Percentiles rank a stretch among this genome's conserved stretches.
phyloP scores from a whole-genome alignment of 495 filamentous ascomycete species.

The Penicillium silybi region DNA sequence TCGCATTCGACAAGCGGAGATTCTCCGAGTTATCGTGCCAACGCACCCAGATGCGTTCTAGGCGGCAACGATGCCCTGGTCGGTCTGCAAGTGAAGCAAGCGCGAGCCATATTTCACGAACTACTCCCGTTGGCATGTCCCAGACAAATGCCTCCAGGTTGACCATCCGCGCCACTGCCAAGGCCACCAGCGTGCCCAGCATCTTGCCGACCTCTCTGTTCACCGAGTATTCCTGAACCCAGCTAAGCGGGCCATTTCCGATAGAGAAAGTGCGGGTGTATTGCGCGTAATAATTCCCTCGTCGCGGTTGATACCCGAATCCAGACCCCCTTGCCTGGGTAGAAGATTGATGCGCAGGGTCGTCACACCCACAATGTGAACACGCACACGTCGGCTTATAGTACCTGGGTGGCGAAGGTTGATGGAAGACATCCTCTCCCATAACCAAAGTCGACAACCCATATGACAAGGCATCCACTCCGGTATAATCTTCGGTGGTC shows the following conservation, averaged over 20 bases:
- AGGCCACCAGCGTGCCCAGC: slow-evolving; percentile 85
- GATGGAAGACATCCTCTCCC: slow-evolving; percentile 66
- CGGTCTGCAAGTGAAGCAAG: slow-evolving; percentile 68
- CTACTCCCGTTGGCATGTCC: slow-evolving; percentile 94
- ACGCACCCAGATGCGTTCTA: slow-evolving; percentile 80
- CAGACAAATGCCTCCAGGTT: slow-evolving; percentile 89
- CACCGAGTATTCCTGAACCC: slow-evolving; percentile 84
- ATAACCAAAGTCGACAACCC: slow-evolving; percentile 83
- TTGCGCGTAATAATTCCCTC: slow-evolving; percentile 79
- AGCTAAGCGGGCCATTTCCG: slow-evolving; percentile 77
- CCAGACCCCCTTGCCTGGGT: slow-evolving; percentile 11
- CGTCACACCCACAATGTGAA: slow-evolving; percentile 35
- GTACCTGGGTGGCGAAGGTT: slow-evolving; percentile 17
- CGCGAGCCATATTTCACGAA: slow-evolving; percentile 83
- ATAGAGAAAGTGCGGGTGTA: slow-evolving; percentile 88
- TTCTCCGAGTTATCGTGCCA: slow-evolving; percentile 79
- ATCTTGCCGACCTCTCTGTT: slow-evolving; percentile 89
- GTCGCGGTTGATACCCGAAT: slow-evolving; percentile 24
- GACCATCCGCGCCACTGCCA: slow-evolving; percentile 80
- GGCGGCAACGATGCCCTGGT: slow-evolving; percentile 56
- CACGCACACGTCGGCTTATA: slow-evolving; percentile 18
- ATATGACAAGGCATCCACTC: slow-evolving; percentile 89
- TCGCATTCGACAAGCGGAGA: slow-evolving; percentile 20
- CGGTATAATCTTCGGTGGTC: slow-evolving; percentile 61
- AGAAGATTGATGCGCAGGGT: slow-evolving; percentile 10